Percentiles rank a stretch among this genome's conserved stretches.
These are phyloP conservation scores for Moniliophthora roreri DNA, from an alignment of 1,284 basidiomycete species.

Conservation along the genomic window DNA sequence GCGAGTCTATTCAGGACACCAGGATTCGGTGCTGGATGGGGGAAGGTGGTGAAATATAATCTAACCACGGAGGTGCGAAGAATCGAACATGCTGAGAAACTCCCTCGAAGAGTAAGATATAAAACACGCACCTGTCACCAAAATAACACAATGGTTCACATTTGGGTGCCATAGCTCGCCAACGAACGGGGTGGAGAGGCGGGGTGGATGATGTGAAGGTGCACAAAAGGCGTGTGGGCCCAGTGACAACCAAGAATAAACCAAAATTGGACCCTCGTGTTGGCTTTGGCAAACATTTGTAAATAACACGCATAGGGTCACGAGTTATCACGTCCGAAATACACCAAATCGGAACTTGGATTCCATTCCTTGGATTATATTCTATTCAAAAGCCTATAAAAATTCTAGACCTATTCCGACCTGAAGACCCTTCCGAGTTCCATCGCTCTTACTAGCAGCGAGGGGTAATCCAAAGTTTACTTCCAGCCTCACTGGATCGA, in stretches of 20 bases:
- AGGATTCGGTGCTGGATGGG: constrained; percentile 65
- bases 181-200: constrained; percentile 16
- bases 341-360: neutral
- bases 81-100: neutral
- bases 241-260: no score
- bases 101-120: constrained; percentile 12
- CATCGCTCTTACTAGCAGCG: constrained; percentile 76
- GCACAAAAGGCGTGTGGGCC: neutral
- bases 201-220: constrained; percentile 7
- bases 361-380: neutral
- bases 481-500: constrained; percentile 85
- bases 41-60: constrained; percentile 81
- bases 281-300: no score
- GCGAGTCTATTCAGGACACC: constrained; percentile 59
- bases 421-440: constrained; percentile 80
- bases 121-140: constrained; percentile 58
- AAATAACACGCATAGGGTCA: no score
- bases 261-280: no score
- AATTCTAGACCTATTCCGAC: constrained; percentile 93
- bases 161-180: constrained; percentile 45
- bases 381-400: constrained; percentile 40
- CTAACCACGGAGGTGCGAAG: constrained; percentile 44
- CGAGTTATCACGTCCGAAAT: neutral
- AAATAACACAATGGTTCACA: constrained; percentile 79
- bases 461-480: constrained; percentile 93